Conservation (phyloP, 345 rosid species). For the Angophora floribunda region DNA sequence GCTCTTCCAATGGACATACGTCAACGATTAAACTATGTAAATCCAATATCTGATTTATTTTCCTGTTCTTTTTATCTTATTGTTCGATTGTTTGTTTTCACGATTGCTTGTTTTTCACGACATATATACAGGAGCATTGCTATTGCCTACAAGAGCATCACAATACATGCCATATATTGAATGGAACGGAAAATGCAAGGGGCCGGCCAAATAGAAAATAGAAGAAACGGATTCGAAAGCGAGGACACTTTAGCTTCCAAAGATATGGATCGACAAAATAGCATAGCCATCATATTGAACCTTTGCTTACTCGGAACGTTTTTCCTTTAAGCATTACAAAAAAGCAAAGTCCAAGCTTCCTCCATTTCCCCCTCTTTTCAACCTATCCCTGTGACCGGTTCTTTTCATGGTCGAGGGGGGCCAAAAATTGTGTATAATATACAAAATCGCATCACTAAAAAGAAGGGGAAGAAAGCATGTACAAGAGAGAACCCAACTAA, state of each 20-base stretch:
- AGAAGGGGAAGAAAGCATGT: neutral
- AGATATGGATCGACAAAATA: neutral
- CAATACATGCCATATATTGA: neutral
- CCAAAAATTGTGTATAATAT: neutral
- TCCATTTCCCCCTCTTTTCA: neutral
- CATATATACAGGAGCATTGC: neutral
- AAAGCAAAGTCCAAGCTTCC: neutral
- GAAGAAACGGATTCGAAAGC: neutral
- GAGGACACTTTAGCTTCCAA: neutral
- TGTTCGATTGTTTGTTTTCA: too few relatives aligned
- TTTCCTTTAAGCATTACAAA: neutral
- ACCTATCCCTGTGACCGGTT: neutral
- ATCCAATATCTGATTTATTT: too few relatives aligned
- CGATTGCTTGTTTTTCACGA: too few relatives aligned
- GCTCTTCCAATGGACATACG: too few relatives aligned
- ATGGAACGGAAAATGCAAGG: neutral
- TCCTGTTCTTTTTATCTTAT: too few relatives aligned
- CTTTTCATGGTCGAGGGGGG: neutral
- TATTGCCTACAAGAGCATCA: neutral
- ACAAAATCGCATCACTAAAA: neutral
- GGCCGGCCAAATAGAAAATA: neutral
- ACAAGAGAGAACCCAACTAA: neutral
- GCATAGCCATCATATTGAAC: neutral
- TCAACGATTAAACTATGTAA: too few relatives aligned
- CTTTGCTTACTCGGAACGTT: neutral